Evolutionary conservation across 2,329 filamentous ascomycete genomes (phyloP).

Genomic region (Waltergamsia citrina): DNA sequence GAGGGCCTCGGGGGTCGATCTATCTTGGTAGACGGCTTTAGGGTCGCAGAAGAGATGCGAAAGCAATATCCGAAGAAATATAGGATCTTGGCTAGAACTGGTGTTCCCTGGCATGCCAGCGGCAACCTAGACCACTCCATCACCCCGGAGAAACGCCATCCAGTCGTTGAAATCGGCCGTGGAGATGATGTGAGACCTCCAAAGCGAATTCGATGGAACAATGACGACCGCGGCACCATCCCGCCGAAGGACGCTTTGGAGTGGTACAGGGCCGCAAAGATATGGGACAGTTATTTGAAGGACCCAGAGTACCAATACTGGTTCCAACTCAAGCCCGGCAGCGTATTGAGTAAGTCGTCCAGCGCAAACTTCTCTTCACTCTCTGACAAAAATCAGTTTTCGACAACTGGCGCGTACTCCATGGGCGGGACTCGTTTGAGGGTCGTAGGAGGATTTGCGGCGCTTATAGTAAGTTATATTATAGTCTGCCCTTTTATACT

Average conservation of each 20-base stretch:
- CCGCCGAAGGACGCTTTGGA: slow-evolving; percentile 40
- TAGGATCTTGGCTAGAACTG: slow-evolving; percentile 41
- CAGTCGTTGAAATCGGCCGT: slow-evolving; percentile 55
- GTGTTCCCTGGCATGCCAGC: slow-evolving; percentile 73
- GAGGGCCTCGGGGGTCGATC: slow-evolving; percentile 58
- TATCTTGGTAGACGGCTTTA: slow-evolving; percentile 79
- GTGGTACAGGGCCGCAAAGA: slow-evolving; percentile 76
- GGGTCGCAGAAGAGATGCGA: slow-evolving; percentile 53
- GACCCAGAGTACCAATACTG: slow-evolving; percentile 60
- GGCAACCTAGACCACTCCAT: slow-evolving; percentile 81
- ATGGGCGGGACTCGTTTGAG: slow-evolving; percentile 75
- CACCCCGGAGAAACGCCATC: slow-evolving; percentile 58
- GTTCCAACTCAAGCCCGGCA: slow-evolving; percentile 74
- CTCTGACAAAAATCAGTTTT: slow-evolving; percentile 53
- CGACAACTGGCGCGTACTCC: slow-evolving; percentile 91
- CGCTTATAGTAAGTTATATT: slow-evolving; percentile 64
- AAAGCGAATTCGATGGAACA: slow-evolving; percentile 83
- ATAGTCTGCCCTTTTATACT: neutral
- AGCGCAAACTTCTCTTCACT: neutral
- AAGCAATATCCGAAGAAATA: slow-evolving; percentile 46
- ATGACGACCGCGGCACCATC: slow-evolving; percentile 71
- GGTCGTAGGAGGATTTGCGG: slow-evolving; percentile 85
- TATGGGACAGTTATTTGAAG: slow-evolving; percentile 63
- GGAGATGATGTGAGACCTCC: slow-evolving; percentile 13
- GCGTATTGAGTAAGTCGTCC: slow-evolving; percentile 56